These are phyloP conservation scores for Torrubiellomyces zombiae DNA, from an alignment of 2,329 filamentous ascomycete genomes.

Conservation along the genomic window DNA sequence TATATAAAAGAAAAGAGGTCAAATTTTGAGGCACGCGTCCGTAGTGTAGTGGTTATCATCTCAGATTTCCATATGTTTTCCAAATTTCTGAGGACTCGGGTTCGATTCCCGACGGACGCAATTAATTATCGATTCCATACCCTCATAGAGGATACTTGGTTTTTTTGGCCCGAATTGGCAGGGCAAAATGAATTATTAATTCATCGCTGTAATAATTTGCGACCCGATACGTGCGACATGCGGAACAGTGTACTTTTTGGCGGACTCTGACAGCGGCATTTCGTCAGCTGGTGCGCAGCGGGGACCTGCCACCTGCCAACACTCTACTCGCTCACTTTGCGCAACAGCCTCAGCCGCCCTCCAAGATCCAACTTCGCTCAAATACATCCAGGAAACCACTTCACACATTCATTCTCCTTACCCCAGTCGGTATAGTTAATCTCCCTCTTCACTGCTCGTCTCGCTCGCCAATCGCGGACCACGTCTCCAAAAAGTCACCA, in stretches of 20 bases:
- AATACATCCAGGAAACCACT: too few relatives aligned
- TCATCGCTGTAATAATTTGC: too few relatives aligned
- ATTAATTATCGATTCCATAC: not conserved
- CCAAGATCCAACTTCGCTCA: not conserved
- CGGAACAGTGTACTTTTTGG: too few relatives aligned
- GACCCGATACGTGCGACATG: too few relatives aligned
- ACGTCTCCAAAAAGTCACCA: slow-evolving; percentile 6
- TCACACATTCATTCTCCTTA: too few relatives aligned
- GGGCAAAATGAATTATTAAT: not conserved
- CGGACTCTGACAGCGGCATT: not conserved
- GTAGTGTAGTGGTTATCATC: slow-evolving; percentile 9
- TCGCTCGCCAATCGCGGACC: slow-evolving; percentile 1
- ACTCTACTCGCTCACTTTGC: not conserved
- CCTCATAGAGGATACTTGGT: not conserved
- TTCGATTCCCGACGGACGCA: slow-evolving; percentile 9
- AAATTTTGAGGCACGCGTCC: too few relatives aligned
- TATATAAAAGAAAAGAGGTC: too few relatives aligned
- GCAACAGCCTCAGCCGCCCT: not conserved
- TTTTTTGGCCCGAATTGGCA: not conserved
- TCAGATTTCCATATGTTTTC: slow-evolving; percentile 9
- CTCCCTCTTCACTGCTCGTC: not conserved
- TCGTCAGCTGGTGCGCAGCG: not conserved
- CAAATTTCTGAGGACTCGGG: slow-evolving; percentile 8
- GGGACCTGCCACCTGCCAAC: not conserved
- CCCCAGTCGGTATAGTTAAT: too few relatives aligned